Percentiles rank a stretch among this genome's conserved stretches.
These are phyloP conservation scores for Talaromyces sp. DNA, from an alignment of 2,329 filamentous ascomycete species.

Conservation along the genomic window DNA sequence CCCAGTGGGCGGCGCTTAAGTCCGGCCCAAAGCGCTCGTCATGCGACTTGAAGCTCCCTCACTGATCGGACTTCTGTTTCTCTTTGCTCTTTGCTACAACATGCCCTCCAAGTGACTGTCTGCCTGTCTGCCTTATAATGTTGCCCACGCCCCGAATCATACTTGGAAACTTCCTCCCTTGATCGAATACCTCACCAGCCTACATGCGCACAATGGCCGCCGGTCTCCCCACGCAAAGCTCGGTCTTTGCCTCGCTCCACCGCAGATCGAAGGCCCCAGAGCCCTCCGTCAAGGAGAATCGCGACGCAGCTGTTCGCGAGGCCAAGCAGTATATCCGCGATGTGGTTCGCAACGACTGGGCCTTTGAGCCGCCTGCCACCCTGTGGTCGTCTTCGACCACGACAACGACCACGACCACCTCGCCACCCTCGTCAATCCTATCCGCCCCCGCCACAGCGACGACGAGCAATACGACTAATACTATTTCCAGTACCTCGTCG, in stretches of 20 bases:
- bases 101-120: background rate
- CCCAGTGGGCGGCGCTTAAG: background rate
- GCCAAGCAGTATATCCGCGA: slow-evolving; percentile 37
- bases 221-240: slow-evolving; percentile 6
- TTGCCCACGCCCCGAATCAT: background rate
- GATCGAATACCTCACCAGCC: background rate
- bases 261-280: slow-evolving; percentile 16
- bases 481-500: background rate
- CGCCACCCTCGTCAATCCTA: background rate
- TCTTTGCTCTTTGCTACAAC: background rate
- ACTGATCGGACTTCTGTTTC: background rate
- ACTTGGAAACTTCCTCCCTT: background rate
- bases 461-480: background rate
- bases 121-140: background rate
- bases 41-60: background rate
- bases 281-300: slow-evolving; percentile 21
- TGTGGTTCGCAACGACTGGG: slow-evolving; percentile 40
- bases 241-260: slow-evolving; percentile 17
- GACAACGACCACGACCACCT: background rate
- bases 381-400: slow-evolving; percentile 15
- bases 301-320: slow-evolving; percentile 35
- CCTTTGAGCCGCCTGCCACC: slow-evolving; percentile 21
- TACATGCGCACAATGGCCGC: slow-evolving; percentile 2
- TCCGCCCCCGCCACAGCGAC: slow-evolving; percentile 13
- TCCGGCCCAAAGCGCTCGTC: background rate